phyloP scores from a whole-genome alignment of 2,329 filamentous ascomycete genomes.

The Graphium sp. region DNA sequence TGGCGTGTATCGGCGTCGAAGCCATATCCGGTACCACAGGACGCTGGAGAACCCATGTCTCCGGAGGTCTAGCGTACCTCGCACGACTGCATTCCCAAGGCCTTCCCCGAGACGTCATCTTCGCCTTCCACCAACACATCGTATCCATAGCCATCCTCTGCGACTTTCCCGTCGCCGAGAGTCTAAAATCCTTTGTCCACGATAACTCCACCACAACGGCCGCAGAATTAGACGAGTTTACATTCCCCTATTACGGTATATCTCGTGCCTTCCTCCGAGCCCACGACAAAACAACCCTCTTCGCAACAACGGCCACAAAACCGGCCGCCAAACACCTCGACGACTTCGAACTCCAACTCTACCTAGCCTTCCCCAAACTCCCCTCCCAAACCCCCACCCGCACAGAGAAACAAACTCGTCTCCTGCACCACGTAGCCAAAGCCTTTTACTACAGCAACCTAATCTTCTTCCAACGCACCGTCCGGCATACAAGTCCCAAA shows the following conservation, averaged over 20 bases:
- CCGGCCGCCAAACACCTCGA: conserved; percentile 9
- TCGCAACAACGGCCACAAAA: conserved; percentile 5
- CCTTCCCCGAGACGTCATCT: conserved; percentile 5
- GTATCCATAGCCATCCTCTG: conserved; percentile 11
- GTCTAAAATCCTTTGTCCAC: conserved; percentile 8
- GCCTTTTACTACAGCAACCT: conserved; percentile 18
- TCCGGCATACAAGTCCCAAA: conserved; percentile 9
- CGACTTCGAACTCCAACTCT: conserved; percentile 14
- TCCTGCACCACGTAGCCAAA: conserved; percentile 9
- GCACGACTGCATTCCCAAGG: conserved; percentile 6
- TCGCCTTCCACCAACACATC: conserved; percentile 9
- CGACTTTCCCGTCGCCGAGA: conserved; percentile 6
- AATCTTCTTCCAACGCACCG: conserved; percentile 15
- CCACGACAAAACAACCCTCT: conserved; percentile 9
- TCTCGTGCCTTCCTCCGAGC: conserved; percentile 7
- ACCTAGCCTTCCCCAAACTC: conserved; percentile 9
- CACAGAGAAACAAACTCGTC: conserved; percentile 9
- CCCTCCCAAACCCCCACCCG: conserved; percentile 5
- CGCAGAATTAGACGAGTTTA: conserved; percentile 7
- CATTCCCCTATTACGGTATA: conserved; percentile 10
- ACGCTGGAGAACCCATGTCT: conserved; percentile 10
- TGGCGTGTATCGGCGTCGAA: conserved; percentile 16
- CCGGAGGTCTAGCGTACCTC: conserved; percentile 9
- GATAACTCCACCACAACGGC: no score
- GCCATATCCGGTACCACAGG: conserved; percentile 10